Evolutionary conservation across 345 rosid genomes (phyloP).

Genomic region (Noccaea caerulescens): DNA sequence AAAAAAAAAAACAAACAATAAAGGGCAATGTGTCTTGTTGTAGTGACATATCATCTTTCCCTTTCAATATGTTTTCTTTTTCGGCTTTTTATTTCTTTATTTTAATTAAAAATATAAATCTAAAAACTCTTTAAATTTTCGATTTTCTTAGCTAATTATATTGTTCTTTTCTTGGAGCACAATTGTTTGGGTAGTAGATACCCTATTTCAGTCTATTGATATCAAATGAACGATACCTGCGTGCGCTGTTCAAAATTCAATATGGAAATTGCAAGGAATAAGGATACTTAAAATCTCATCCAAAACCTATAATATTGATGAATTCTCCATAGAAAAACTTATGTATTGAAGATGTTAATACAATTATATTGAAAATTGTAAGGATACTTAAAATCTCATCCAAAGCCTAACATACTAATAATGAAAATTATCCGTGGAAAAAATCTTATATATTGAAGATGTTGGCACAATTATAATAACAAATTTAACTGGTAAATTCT

Average conservation of each 20-base stretch:
- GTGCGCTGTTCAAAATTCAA: background rate
- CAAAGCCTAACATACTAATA: background rate
- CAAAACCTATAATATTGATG: background rate
- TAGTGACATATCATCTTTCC: slow-evolving; percentile 43
- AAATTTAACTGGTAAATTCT: background rate
- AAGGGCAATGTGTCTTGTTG: slow-evolving; percentile 38
- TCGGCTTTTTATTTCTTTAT: slow-evolving; percentile 6
- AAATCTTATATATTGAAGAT: background rate
- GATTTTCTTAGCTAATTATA: background rate
- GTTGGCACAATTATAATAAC: slow-evolving; percentile 1
- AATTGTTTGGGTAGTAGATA: slow-evolving; percentile 27
- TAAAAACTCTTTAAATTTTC: background rate
- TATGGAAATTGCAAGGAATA: background rate
- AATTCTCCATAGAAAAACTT: too few species aligned
- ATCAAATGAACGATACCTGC: slow-evolving; percentile 9
- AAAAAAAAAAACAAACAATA: slow-evolving; percentile 24
- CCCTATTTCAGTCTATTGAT: slow-evolving; percentile 14
- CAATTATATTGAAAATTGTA: slow-evolving; percentile 5
- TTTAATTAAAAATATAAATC: background rate
- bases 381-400: background rate
- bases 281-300: background rate
- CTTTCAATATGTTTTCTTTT: slow-evolving; percentile 41
- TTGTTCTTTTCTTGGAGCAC: slow-evolving; percentile 41
- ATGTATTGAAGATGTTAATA: background rate
- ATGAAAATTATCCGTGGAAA: too few species aligned